Conservation (phyloP, 164 flowering plant species). For the Warburgia ugandensis region DNA sequence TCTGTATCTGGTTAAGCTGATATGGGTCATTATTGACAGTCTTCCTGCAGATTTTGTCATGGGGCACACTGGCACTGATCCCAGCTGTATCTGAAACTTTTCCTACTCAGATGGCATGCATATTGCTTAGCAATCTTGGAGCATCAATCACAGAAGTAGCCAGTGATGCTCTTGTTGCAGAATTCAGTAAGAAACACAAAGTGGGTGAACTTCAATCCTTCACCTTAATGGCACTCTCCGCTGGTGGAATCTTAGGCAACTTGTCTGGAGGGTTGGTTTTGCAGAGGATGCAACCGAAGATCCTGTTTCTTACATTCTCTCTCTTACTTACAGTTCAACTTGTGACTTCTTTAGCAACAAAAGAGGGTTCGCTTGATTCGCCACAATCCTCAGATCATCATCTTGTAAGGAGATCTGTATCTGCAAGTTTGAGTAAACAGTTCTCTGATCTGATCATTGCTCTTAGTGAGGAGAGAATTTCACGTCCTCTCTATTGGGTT, state of each 20-base stretch:
- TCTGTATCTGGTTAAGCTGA: constrained; percentile 10
- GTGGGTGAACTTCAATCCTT: constrained; percentile 68
- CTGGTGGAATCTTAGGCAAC: constrained; percentile 78
- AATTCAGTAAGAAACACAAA: constrained; percentile 51
- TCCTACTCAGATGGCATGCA: constrained; percentile 54
- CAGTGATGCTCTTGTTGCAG: constrained; percentile 81
- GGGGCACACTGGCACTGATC: constrained; percentile 61
- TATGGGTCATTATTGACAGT: constrained; percentile 31
- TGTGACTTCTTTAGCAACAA: constrained; percentile 33
- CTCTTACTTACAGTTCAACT: constrained; percentile 52
- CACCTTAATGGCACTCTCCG: constrained; percentile 72
- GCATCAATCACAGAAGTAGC: constrained; percentile 89
- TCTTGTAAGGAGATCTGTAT: constrained; percentile 22
- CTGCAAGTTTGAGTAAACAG: constrained; percentile 34
- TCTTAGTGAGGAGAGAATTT: constrained; percentile 38
- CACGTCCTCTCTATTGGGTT: constrained; percentile 61
- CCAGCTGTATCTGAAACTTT: constrained; percentile 44
- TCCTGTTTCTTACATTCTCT: constrained; percentile 51
- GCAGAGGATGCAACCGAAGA: constrained; percentile 32
- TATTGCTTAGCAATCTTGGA: constrained; percentile 74
- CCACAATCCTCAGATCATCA: constrained; percentile 17
- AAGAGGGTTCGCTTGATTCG: constrained; percentile 56
- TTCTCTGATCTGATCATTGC: constrained; percentile 40
- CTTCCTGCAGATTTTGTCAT: constrained; percentile 68
- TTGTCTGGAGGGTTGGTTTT: constrained; percentile 61